Percentiles rank a stretch among this genome's conserved stretches.
phyloP scores from a whole-genome alignment of 2,329 filamentous ascomycete genomes.

The Aureobasidium subglaciale region DNA sequence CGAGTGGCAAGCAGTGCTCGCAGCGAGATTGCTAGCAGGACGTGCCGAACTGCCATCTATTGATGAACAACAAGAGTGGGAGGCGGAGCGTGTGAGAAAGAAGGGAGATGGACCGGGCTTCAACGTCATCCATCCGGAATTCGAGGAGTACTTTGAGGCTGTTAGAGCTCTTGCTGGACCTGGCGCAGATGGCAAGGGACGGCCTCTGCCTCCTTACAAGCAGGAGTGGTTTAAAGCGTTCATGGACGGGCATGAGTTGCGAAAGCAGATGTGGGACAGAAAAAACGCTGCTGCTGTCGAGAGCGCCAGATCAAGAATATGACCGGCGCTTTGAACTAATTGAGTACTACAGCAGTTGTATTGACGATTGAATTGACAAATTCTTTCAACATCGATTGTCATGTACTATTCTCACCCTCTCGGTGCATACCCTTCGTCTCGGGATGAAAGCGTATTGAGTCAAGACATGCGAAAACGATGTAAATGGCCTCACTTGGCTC shows the following conservation, averaged over 20 bases:
- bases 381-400: too few species aligned
- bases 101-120: conserved; percentile 54
- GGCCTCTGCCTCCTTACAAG: conserved; percentile 26
- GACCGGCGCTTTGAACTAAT: background rate
- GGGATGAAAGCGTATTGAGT: too few species aligned
- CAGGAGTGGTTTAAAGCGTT: conserved; percentile 15
- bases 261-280: conserved; percentile 17
- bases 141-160: conserved; percentile 58
- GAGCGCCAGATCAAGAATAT: background rate
- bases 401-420: too few species aligned
- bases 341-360: too few species aligned
- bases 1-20: conserved; percentile 60
- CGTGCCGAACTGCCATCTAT: conserved; percentile 44
- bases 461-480: too few species aligned
- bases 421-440: too few species aligned
- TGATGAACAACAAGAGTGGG: conserved; percentile 50
- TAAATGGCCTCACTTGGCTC: too few species aligned
- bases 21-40: conserved; percentile 52
- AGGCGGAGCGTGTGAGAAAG: conserved; percentile 45
- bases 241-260: conserved; percentile 14
- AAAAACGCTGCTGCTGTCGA: conserved; percentile 8
- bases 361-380: too few species aligned
- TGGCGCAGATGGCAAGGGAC: conserved; percentile 38
- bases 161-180: conserved; percentile 43
- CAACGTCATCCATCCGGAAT: conserved; percentile 52